phyloP scores from a whole-genome alignment of 2,329 filamentous ascomycete genomes.

The Madurella mycetomatis region DNA sequence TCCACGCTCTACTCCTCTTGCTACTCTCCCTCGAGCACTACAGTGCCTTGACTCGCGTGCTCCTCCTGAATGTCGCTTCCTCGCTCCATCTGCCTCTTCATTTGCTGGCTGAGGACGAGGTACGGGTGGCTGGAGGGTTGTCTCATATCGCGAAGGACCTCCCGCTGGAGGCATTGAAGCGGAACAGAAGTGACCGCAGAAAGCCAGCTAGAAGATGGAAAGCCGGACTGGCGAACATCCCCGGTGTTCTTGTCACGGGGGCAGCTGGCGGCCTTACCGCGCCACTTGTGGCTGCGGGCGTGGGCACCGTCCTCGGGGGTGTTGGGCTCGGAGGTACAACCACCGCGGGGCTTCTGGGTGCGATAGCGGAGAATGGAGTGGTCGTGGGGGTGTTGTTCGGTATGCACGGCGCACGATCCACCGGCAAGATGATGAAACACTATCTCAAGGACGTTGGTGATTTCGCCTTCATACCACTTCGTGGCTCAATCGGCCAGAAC shows the following conservation, averaged over 20 bases:
- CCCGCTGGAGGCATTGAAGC: conserved; percentile 59
- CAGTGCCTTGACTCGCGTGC: conserved; percentile 64
- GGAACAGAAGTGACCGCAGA: conserved; percentile 60
- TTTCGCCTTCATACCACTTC: conserved; percentile 77
- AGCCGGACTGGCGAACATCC: conserved; percentile 47
- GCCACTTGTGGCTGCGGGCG: conserved; percentile 69
- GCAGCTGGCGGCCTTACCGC: conserved; percentile 72
- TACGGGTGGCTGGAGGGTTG: conserved; percentile 68
- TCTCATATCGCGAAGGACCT: conserved; percentile 67
- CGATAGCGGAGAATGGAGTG: conserved; percentile 72
- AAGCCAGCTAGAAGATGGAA: conserved; percentile 67
- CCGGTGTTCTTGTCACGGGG: conserved; percentile 62
- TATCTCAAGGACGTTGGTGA: conserved; percentile 84
- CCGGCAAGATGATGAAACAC: conserved; percentile 80
- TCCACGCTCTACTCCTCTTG: conserved; percentile 69
- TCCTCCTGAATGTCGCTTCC: conserved; percentile 66
- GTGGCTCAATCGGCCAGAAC: conserved; percentile 42
- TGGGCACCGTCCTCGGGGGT: conserved; percentile 75
- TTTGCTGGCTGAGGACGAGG: conserved; percentile 66
- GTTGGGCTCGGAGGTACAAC: conserved; percentile 68
- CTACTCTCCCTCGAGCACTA: conserved; percentile 75
- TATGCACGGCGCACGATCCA: conserved; percentile 81
- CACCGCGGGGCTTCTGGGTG: conserved; percentile 73
- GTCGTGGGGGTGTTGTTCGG: conserved; percentile 84
- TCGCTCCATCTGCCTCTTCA: conserved; percentile 65